These are phyloP conservation scores for Moricandia arvensis DNA, from an alignment of 345 rosid species.

Conservation along the genomic window DNA sequence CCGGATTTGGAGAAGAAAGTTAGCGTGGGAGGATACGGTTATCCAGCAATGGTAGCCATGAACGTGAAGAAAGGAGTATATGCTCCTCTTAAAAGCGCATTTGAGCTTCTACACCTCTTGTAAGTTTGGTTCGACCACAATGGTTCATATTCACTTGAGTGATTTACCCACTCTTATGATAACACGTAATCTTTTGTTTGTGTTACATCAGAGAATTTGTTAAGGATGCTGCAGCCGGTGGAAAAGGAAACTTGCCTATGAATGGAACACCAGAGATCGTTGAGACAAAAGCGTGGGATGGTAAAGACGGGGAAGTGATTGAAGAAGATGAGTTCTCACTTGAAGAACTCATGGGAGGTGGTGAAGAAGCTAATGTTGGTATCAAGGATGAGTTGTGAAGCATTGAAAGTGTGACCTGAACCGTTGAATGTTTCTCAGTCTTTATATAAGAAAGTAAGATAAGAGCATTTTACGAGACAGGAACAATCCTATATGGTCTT, in stretches of 20 bases:
- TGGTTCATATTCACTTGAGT: neutral
- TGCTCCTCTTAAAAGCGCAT: conserved; percentile 95
- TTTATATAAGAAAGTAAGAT: conserved; percentile 1
- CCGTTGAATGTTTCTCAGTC: conserved; percentile 18
- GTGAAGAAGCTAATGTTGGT: neutral
- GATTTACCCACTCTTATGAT: neutral
- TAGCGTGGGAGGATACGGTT: conserved; percentile 86
- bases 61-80: conserved; percentile 90
- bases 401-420: conserved; percentile 9
- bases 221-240: conserved; percentile 90
- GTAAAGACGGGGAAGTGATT: conserved; percentile 75
- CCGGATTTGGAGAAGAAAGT: too few species aligned
- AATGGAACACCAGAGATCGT: conserved; percentile 55
- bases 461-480: conserved; percentile 11
- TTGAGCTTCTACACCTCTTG: conserved; percentile 75
- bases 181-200: neutral
- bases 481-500: neutral
- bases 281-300: conserved; percentile 80
- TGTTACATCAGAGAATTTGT: conserved; percentile 72
- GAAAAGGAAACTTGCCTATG: conserved; percentile 83
- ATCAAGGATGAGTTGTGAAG: conserved; percentile 63
- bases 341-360: conserved; percentile 86
- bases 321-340: conserved; percentile 96
- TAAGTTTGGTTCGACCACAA: conserved; percentile 40
- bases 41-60: conserved; percentile 93